Evolutionary conservation across 805 yeast species (phyloP), one percentile per base, ranked within the genome.

Genomic region (Kazachstania kunashirensis): DNA sequence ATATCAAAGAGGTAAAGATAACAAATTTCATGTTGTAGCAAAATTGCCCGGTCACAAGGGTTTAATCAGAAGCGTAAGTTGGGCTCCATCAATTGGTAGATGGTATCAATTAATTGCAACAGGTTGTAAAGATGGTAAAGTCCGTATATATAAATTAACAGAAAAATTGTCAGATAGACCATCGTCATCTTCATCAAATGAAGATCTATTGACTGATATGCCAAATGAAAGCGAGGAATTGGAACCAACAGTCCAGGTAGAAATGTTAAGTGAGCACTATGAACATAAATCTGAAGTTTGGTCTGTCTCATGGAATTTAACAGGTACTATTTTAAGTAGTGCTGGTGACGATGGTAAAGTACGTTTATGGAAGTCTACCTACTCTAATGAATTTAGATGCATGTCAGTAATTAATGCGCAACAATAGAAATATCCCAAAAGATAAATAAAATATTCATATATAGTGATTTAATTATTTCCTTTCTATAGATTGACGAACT

Each of bases 31-130:
- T 10, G 67, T 71, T 37, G 76, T 76, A 0, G 75, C 81, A 24
- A 74, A 73, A 42, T 65, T 89, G 17, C 82, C 86, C 2, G 96
- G 85, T 27, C 96, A 88, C 55, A 70, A 73, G 37, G 95, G 95
- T 2, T 67, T 89, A 28, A 84, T 89, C 24, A 68, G 97, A 50
- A 81, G 86, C 13, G 84, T 88, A 5, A 71, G 88, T 21, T 89
- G 98, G 98, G 97, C 97, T 0, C 96, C 97, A 3, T 76, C 94
- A 0, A 84, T 88, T 80, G 97, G 97, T 2, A 67, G 95, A 47
- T 76, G 79, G 44, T 84, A 75, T 55, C 95, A 89, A 49, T 64
- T 88, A 33, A 68, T 92, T 29, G 97, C 99, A 1, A 89, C 97
- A 0, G 97, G 94, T 5, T 86, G 95, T 55, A 86, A 86, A 56